Evolutionary conservation across 495 filamentous ascomycete genomes (phyloP), one percentile per base, ranked within the genome.

Genomic region (Penicillium ochrochloron): DNA sequence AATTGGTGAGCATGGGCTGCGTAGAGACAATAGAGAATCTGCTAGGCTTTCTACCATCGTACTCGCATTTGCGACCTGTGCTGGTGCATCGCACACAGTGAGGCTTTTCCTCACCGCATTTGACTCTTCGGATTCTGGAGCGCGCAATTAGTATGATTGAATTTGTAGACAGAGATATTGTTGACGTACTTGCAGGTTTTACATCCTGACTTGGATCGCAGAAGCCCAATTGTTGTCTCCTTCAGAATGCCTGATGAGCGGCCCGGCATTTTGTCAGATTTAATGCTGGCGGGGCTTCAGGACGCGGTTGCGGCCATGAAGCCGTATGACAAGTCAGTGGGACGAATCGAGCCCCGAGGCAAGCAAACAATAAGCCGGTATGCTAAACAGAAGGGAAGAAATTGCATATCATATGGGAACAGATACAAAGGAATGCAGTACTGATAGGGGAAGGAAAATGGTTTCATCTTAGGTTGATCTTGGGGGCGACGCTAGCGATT

Each of bases 71-170:
- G 31, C 82, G 79, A 46, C 82, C 82, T n/a, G 82, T 83, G 33
- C 71, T 80, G 25, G 71, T 81, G 65, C 82, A 85, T 59, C 77
- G 75, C 2, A 73, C 12, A 67, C 80, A 83, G 9, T 62, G 46
- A 0, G 85, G 86, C 68, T 82, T 85, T 57, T 76, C 74, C 63
- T 88, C 83, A 50, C 84, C 85, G 61, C 85, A 88, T 65, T 87
- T 88, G 34, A 88, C 78, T 57, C 77, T 80, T 59, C 86, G 79
- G 33, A 76, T 75, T 74, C 78, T 78, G 56, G 12, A 8, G 57
- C 7, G 31, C 7, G 31, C 1, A 7, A 3, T 75, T 53, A 62
- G 55, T 23, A 59, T 19, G 48, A 9, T 34, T 31, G 5, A 25
- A 41, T 1, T 33, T 42, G 34, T 33, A 51, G 59, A 55, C 2